Evolutionary conservation across 1,284 basidiomycete genomes (phyloP), one percentile per base, ranked within the genome.

Genomic region (Coriolopsis trogii): DNA sequence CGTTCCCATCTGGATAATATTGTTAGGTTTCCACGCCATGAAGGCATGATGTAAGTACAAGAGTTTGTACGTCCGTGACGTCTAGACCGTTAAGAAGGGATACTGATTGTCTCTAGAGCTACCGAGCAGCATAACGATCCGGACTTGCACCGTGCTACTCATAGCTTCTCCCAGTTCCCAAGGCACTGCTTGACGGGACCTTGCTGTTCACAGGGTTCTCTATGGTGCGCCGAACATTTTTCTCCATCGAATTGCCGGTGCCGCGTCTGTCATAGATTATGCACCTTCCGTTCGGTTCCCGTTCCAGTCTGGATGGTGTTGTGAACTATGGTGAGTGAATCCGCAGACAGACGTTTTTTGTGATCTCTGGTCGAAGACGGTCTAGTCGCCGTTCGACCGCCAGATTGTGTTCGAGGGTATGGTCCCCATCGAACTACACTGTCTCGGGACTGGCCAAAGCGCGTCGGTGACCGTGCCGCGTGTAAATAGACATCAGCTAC

Each of bases 241-340:
- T 49, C 49, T 46, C 57, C 54, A 59, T 24, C 34, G 39, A 51
- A 53, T 46, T 31, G 9, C 57, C 57, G 57, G 24, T 53, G 49
- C 53, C 49, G 46, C 15, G 15, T 24, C 18, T 20, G 23, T 20
- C 33, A 41, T 44, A 30, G 39, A 43, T 10, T 36, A 26, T 9
- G 21, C 23, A 28, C 18, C 21, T 34, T 23, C 28, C 24, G 33
- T n/a, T n/a, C n/a, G n/a, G n/a, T n/a, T n/a, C n/a, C n/a, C n/a
- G n/a, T n/a, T n/a, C n/a, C n/a, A n/a, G n/a, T n/a, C n/a, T n/a
- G n/a, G n/a, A n/a, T n/a, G n/a, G n/a, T n/a, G n/a, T n/a, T n/a
- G n/a, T n/a, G n/a, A n/a, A n/a, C n/a, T n/a, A n/a, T n/a, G n/a
- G n/a, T n/a, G n/a, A n/a, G n/a, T n/a, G n/a, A 20, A 6, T n/a